phyloP scores from a whole-genome alignment of 257 asterid species.

The Datura wrightii region DNA sequence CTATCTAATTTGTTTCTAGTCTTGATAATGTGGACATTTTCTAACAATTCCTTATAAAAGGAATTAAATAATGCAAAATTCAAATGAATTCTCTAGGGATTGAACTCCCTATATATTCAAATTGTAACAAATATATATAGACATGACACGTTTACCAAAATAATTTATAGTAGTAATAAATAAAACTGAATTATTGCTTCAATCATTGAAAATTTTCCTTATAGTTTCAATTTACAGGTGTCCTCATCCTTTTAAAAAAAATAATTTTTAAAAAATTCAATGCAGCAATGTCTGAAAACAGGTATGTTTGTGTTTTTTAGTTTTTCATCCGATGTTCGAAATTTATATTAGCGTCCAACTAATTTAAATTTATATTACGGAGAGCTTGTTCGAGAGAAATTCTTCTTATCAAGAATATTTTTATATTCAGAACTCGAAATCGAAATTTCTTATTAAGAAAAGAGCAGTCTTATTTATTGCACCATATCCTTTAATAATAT shows the following conservation, averaged over 20 bases:
- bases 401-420: too few species aligned
- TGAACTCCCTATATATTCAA: not conserved
- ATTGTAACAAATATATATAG: not conserved
- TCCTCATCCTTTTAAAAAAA: not conserved
- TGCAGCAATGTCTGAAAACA: not conserved
- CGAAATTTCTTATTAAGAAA: too few species aligned
- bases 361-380: too few species aligned
- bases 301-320: not conserved
- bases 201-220: not conserved
- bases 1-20: not conserved
- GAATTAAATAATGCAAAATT: not conserved
- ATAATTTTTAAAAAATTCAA: not conserved
- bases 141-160: not conserved
- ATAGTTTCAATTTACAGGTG: constrained; percentile 6
- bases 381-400: too few species aligned
- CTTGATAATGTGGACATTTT: not conserved
- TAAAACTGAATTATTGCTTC: constrained; percentile 24
- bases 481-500: too few species aligned
- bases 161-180: not conserved
- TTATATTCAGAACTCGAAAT: too few species aligned
- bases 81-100: not conserved
- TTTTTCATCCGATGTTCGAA: too few species aligned
- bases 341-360: too few species aligned
- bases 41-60: not conserved
- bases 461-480: too few species aligned